Percentiles rank a stretch among this genome's conserved stretches.
phyloP scores from a whole-genome alignment of 345 rosid genomes.

The Eucalyptus sp. region DNA sequence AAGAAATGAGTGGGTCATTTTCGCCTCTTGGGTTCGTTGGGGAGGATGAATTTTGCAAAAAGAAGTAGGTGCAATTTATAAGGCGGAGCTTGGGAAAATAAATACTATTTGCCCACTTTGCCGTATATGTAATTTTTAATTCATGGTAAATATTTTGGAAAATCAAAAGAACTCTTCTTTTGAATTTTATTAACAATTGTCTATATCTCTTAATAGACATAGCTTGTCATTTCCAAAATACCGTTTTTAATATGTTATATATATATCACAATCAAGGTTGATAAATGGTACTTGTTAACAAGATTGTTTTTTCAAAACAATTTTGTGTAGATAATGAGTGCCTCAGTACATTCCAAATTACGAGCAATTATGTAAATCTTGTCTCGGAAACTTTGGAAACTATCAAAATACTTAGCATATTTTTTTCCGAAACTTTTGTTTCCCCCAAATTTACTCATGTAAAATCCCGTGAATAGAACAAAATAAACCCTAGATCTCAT shows the following conservation, averaged over 20 bases:
- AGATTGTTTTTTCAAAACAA: background rate
- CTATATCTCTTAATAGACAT: background rate
- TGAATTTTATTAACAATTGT: background rate
- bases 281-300: background rate
- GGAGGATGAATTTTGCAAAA: background rate
- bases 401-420: background rate
- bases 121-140: background rate
- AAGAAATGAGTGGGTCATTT: constrained; percentile 18
- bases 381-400: background rate
- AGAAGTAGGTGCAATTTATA: background rate
- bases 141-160: background rate
- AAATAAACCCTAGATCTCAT: background rate
- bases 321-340: background rate
- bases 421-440: background rate
- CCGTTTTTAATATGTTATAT: background rate
- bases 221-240: background rate
- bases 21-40: background rate
- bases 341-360: background rate
- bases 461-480: background rate
- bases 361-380: background rate
- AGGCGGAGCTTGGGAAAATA: background rate
- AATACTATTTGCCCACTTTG: background rate
- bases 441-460: background rate
- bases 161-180: background rate
- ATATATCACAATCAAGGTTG: background rate